A percentile compares a stretch with the other conserved stretches of the same genome.
phyloP scores from a whole-genome alignment of 1,284 basidiomycete species.

The Trichosporon faecale region DNA sequence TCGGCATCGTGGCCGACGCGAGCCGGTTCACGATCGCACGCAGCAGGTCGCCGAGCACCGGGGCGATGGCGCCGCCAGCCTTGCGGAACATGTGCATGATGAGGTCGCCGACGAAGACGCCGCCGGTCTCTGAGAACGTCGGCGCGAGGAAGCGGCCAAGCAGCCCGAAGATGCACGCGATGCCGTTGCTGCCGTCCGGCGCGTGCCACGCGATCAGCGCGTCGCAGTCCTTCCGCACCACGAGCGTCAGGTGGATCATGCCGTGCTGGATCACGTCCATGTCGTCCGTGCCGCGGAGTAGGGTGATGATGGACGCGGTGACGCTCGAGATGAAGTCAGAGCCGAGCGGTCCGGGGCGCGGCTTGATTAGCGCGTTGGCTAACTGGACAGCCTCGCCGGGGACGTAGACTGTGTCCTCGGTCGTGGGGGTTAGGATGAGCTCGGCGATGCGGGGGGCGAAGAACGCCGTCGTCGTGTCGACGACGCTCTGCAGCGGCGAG shows the following conservation, averaged over 20 bases:
- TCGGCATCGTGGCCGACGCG: conserved; percentile 76
- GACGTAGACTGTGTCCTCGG: conserved; percentile 66
- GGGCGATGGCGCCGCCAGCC: conserved; percentile 61
- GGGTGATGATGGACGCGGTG: conserved; percentile 70
- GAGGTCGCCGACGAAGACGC: conserved; percentile 86
- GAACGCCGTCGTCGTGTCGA: conserved; percentile 61
- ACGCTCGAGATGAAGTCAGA: conserved; percentile 70
- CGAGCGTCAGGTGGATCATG: conserved; percentile 71
- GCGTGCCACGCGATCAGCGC: conserved; percentile 74
- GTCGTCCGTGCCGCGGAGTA: conserved; percentile 67
- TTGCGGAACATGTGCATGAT: conserved; percentile 88
- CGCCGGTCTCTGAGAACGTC: conserved; percentile 68
- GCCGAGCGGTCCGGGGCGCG: conserved; percentile 64
- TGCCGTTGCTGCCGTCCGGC: conserved; percentile 63
- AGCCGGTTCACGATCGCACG: conserved; percentile 79
- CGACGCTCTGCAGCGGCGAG: conserved; percentile 50
- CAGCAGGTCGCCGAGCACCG: conserved; percentile 77
- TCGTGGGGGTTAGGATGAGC: conserved; percentile 60
- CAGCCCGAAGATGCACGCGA: conserved; percentile 68
- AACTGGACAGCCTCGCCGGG: conserved; percentile 75
- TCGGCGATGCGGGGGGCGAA: conserved; percentile 69
- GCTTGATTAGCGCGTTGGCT: conserved; percentile 65
- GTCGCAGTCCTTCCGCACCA: conserved; percentile 80
- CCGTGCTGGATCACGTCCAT: conserved; percentile 82
- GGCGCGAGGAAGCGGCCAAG: conserved; percentile 71